Evolutionary conservation across 768 basidiomycete species (phyloP), one percentile per base, ranked within the genome.

Genomic region (Pleurotus platypus): DNA sequence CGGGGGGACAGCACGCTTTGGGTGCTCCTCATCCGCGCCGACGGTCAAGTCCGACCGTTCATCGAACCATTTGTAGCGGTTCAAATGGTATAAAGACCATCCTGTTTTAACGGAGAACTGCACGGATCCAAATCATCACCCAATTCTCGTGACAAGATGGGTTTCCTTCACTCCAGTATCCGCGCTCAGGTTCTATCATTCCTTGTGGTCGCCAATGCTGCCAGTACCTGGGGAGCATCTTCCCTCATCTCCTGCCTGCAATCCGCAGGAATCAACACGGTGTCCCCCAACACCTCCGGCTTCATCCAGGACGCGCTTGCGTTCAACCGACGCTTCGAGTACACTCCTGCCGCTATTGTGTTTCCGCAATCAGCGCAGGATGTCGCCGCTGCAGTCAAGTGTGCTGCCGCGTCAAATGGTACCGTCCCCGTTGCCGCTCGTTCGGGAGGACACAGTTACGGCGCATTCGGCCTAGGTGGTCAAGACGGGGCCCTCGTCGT

Each of bases 381-480:
- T 7, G 55, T 56, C 30, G 46, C 55, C 1, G 45, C 15, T 20
- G 46, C 55, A 16, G 55, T 56, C 3, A 56, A 46, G 38, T 46
- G 46, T 24, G 55, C 46, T 18, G 46, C 30, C 30, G 12, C n/a
- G 2, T 49, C 30, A 6, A 26, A 26, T 4, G 30, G 30, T 3
- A 35, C 30, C 8, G 11, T 56, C 16, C 45, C 45, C 9, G 55
- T 56, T 5, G 45, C 47, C 15, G 55, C 55, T 22, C 45, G 55
- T 2, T 47, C 46, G 3, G 55, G 55, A 5, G 55, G 55, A 72
- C 77, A 78, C 58, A 76, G 75, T 59, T 80, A 78, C 57, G 70
- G 76, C 12, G 77, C 77, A 0, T 75, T 77, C 55, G 74, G 75
- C 2, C 66, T 77, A 1, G 75, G 76, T 13, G 76, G 76, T 5